Percentiles rank a stretch among this genome's conserved stretches.
phyloP scores from a whole-genome alignment of 495 filamentous ascomycete species.

The Trichocladium uniseriatum region DNA sequence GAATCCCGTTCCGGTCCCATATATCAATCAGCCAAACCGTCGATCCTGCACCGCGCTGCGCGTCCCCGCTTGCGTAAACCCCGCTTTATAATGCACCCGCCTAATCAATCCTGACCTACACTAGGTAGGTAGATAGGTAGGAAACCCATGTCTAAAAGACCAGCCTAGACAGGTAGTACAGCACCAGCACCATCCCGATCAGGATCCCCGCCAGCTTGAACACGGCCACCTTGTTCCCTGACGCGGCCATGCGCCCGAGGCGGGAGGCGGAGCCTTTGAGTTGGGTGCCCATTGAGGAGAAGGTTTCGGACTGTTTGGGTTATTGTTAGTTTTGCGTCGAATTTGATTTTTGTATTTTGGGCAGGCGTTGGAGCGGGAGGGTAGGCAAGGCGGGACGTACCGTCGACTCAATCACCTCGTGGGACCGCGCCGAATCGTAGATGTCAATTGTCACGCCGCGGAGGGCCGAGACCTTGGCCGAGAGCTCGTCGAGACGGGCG shows the following conservation, averaged over 20 bases:
- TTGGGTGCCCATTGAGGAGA: constrained; percentile 50
- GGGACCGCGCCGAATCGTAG: constrained; percentile 84
- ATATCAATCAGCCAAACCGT: background rate
- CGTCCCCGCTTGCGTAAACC: too few species aligned
- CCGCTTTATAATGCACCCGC: too few species aligned
- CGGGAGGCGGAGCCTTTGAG: constrained; percentile 79
- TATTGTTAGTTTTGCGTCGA: too few species aligned
- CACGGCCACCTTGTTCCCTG: constrained; percentile 83
- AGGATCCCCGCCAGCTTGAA: constrained; percentile 82
- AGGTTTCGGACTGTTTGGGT: constrained; percentile 40
- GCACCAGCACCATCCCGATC: constrained; percentile 57
- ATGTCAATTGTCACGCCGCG: constrained; percentile 98
- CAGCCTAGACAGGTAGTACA: constrained; percentile 64
- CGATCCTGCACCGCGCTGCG: too few species aligned
- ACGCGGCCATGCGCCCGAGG: constrained; percentile 84
- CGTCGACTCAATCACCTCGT: constrained; percentile 76
- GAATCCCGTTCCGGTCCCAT: background rate
- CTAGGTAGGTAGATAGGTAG: too few species aligned
- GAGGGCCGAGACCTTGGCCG: constrained; percentile 79
- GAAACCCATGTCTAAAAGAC: constrained; percentile 59
- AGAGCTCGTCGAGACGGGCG: constrained; percentile 82
- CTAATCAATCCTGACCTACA: too few species aligned
- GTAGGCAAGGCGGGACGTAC: too few species aligned
- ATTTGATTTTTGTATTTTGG: too few species aligned
- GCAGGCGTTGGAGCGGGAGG: too few species aligned